Conservation (phyloP, 768 basidiomycete species). For the Suillus variegatus region DNA sequence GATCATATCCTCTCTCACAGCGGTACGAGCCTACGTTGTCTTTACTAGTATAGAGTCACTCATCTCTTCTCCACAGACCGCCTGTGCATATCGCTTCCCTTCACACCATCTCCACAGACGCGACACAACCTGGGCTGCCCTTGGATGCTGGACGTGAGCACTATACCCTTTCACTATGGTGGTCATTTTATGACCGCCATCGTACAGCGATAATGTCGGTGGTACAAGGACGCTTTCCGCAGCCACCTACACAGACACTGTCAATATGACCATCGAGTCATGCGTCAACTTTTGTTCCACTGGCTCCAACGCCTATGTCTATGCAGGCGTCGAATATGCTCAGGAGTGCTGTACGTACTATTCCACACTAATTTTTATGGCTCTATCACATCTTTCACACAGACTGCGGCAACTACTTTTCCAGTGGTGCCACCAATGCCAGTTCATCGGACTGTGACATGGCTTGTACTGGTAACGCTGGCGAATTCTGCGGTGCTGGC, state of each 20-base stretch:
- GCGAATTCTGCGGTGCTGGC: slow-evolving; percentile 63
- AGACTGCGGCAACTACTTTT: slow-evolving; percentile 67
- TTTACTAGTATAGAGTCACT: neutral
- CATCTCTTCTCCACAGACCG: neutral
- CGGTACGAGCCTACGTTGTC: neutral
- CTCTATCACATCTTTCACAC: slow-evolving; percentile 7
- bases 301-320: slow-evolving; percentile 44
- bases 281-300: slow-evolving; percentile 47
- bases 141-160: slow-evolving; percentile 63
- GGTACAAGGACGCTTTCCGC: slow-evolving; percentile 60
- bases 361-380: slow-evolving; percentile 7
- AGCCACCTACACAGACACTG: slow-evolving; percentile 44
- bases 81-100: neutral
- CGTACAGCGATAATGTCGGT: slow-evolving; percentile 49
- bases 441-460: slow-evolving; percentile 57
- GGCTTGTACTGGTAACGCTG: slow-evolving; percentile 58
- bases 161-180: slow-evolving; percentile 17
- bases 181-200: slow-evolving; percentile 8
- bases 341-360: slow-evolving; percentile 58
- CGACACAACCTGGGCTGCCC: slow-evolving; percentile 53
- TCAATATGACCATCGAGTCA: slow-evolving; percentile 61
- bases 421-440: slow-evolving; percentile 45
- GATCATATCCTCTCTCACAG: neutral
- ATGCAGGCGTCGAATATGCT: slow-evolving; percentile 71
- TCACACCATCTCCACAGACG: slow-evolving; percentile 16